These are phyloP conservation scores for Albifimbria verrucaria DNA, from an alignment of 2,329 filamentous ascomycete genomes.

Conservation along the genomic window DNA sequence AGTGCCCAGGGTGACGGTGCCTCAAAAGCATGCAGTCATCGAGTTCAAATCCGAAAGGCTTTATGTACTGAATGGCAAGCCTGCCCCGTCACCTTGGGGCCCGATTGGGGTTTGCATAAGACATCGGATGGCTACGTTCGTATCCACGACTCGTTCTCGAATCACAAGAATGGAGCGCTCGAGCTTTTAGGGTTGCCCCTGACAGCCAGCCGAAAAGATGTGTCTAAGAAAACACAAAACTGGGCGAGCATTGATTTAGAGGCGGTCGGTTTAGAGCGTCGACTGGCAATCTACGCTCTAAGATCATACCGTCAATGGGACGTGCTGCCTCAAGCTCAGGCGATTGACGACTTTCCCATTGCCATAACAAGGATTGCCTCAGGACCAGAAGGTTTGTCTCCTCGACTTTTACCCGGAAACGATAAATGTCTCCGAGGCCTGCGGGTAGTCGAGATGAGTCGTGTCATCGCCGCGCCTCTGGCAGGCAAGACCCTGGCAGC, in stretches of 20 bases:
- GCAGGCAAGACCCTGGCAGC: constrained; percentile 67
- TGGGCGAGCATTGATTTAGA: constrained; percentile 49
- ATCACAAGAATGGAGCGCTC: constrained; percentile 43
- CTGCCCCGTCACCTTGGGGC: constrained; percentile 30
- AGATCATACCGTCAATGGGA: constrained; percentile 52
- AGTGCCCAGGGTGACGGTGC: constrained; percentile 37
- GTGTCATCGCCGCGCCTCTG: constrained; percentile 66
- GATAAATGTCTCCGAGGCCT: constrained; percentile 50
- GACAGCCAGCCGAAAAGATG: constrained; percentile 31
- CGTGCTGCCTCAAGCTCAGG: constrained; percentile 39
- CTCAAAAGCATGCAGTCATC: constrained; percentile 40
- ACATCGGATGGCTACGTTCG: constrained; percentile 50
- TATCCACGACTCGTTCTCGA: constrained; percentile 51
- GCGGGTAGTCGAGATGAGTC: constrained; percentile 67
- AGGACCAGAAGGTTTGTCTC: not conserved
- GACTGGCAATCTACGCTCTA: constrained; percentile 44
- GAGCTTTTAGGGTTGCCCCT: constrained; percentile 36
- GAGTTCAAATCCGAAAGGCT: constrained; percentile 54
- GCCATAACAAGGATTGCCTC: constrained; percentile 28
- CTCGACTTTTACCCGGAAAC: not conserved
- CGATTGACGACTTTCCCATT: constrained; percentile 44
- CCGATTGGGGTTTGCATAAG: constrained; percentile 49
- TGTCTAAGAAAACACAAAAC: constrained; percentile 30
- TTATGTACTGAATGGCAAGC: constrained; percentile 39
- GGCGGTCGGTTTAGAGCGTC: constrained; percentile 33